Evolutionary conservation across 1,139 yeast species (phyloP), one percentile per base, ranked within the genome.

Genomic region (Debaryomycetaceae sp.): DNA sequence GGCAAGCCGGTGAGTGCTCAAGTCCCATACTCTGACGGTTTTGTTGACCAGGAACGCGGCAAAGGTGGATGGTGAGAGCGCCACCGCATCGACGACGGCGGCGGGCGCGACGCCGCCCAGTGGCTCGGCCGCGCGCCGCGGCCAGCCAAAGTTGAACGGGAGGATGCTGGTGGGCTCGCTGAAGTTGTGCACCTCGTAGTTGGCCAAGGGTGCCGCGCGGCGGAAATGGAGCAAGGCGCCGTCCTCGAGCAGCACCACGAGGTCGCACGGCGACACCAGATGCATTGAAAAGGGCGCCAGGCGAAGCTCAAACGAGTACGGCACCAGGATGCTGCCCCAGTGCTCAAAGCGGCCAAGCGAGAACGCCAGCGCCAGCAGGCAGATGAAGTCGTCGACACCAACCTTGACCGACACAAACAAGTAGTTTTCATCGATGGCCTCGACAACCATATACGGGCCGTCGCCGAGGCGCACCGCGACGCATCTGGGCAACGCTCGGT

Each of bases 231-330:
- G 51, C 37, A 81, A 47, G 12, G 83, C 80, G 34, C 96, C 95
- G 54, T 86, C 94, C 27, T 68, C 66, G 33, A 85, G 60, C 2
- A 84, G 67, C 0, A 81, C 73, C 5, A 85, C 51, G 7, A 70
- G 53, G 35, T 64, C 62, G 12, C 50, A 46, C 0, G 60, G 41
- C 29, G 71, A 67, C 5, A 78, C 51, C 1, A 79, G 52, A 34
- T 67, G 65, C 37, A 84, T 44, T 14, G 64, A 56, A 36, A 74
- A 73, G 2, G 95, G 91, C 9, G 62, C 54, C 10, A 60, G 55
- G 43, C 88, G 69, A 25, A 81, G 60, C 37, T 83, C 86, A 48
- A 85, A 83, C 10, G 86, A 77, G 48, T 80, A 82, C 1, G 94
- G 94, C 21, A 75, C 73, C 3, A 83, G 69, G 22, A 77, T 72